Evolutionary conservation across 768 basidiomycete species (phyloP).

Genomic region (Gelatoporia subvermispora): DNA sequence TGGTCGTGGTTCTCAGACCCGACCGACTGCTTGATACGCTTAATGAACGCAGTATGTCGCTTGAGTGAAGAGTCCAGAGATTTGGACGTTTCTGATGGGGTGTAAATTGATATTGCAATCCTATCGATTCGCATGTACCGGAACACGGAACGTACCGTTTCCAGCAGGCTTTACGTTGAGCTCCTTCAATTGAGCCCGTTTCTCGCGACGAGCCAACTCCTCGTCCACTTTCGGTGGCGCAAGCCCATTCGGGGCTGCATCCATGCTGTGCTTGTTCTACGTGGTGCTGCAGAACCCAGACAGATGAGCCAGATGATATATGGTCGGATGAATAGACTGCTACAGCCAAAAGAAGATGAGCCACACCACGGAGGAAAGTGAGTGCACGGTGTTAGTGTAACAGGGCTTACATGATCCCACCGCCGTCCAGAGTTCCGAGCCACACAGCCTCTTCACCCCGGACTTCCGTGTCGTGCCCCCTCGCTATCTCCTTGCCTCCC

Average conservation of each 20-base stretch:
- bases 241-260: conserved; percentile 6
- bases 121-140: no score
- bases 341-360: no score
- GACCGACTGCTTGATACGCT: conserved; percentile 84
- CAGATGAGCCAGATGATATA: not conserved
- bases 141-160: conserved; percentile 36
- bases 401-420: no score
- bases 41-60: conserved; percentile 93
- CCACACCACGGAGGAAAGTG: no score
- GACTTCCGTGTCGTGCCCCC: not conserved
- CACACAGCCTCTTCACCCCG: no score
- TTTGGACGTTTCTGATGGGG: conserved; percentile 57
- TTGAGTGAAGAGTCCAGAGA: conserved; percentile 88
- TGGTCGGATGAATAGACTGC: no score
- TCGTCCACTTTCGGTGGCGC: conserved; percentile 39
- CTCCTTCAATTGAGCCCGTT: conserved; percentile 54
- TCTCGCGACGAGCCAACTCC: conserved; percentile 47
- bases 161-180: conserved; percentile 45
- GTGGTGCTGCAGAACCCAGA: not conserved
- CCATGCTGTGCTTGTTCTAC: conserved; percentile 4
- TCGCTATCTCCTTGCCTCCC: not conserved
- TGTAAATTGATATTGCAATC: not conserved
- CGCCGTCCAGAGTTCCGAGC: no score
- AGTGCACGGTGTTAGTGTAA: no score
- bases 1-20: conserved; percentile 79